Conservation (phyloP, 257 asterid species). For the Capsicum chinense region DNA sequence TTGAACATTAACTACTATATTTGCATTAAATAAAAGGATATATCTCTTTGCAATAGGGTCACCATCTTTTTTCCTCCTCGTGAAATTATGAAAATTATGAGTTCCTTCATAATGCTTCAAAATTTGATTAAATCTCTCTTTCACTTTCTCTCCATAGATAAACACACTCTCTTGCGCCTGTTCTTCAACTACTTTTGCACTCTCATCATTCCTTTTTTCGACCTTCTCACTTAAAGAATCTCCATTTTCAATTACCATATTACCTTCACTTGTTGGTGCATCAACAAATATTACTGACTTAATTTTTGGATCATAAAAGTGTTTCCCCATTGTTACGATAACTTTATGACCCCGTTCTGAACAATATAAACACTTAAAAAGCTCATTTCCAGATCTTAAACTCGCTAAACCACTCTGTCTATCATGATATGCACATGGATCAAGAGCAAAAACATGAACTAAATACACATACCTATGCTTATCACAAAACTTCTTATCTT, state of each 20-base stretch:
- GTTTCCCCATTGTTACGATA: conserved; percentile 71
- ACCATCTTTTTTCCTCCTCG: conserved; percentile 86
- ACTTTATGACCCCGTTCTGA: conserved; percentile 93
- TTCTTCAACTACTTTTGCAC: background rate
- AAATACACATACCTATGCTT: conserved; percentile 85
- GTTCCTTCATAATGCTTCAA: conserved; percentile 82
- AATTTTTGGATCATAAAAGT: conserved; percentile 41
- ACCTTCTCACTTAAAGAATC: conserved; percentile 29
- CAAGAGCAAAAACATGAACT: conserved; percentile 87
- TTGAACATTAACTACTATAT: conserved; percentile 54
- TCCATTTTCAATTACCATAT: conserved; percentile 36
- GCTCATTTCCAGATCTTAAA: conserved; percentile 71
- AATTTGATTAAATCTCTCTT: conserved; percentile 76
- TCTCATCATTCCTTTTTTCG: conserved; percentile 40
- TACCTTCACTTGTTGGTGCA: conserved; percentile 31
- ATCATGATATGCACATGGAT: conserved; percentile 78
- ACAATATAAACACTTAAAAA: conserved; percentile 81
- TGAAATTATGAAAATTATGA: conserved; percentile 91
- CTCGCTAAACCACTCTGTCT: conserved; percentile 89
- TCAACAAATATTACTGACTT: conserved; percentile 29
- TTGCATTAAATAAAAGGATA: conserved; percentile 72
- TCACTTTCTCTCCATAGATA: conserved; percentile 66
- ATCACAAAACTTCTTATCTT: conserved; percentile 93
- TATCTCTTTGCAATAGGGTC: conserved; percentile 87
- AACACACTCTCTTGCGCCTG: conserved; percentile 47